Conservation (phyloP, 208 protist genomes). For the Leishmania tropica region DNA sequence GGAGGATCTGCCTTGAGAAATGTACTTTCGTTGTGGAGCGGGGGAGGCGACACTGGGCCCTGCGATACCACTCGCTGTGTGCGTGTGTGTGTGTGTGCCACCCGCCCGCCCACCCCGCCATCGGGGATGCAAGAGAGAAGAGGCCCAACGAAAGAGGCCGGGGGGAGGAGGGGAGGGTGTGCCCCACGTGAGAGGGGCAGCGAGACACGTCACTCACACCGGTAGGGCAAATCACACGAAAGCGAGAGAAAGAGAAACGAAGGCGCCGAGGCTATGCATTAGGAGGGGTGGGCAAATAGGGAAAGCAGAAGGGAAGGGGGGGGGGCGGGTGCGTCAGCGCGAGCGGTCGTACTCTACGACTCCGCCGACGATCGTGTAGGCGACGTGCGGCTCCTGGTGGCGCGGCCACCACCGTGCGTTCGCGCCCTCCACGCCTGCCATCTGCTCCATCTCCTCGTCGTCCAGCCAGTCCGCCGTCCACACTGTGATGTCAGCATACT, state of each 20-base stretch:
- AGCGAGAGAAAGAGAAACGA: neutral
- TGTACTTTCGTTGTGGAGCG: neutral
- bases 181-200: neutral
- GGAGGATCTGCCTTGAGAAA: neutral
- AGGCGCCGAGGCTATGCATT: neutral
- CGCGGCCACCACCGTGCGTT: slow-evolving; percentile 48
- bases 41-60: neutral
- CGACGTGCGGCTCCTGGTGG: slow-evolving; percentile 37
- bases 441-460: slow-evolving; percentile 18
- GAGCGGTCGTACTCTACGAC: slow-evolving; percentile 51
- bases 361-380: slow-evolving; percentile 56
- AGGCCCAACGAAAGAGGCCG: neutral
- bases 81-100: too few species aligned
- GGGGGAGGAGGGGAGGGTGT: neutral
- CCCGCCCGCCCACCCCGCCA: too few species aligned
- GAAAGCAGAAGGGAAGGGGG: neutral
- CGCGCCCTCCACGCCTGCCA: slow-evolving; percentile 21
- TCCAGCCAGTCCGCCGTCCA: slow-evolving; percentile 57
- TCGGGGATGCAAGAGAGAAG: neutral
- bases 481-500: slow-evolving; percentile 66
- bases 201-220: neutral
- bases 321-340: neutral
- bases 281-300: neutral
- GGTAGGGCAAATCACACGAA: neutral
- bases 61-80: neutral